Evolutionary conservation across 257 asterid genomes (phyloP).

Genomic region (Solanum commersonii): DNA sequence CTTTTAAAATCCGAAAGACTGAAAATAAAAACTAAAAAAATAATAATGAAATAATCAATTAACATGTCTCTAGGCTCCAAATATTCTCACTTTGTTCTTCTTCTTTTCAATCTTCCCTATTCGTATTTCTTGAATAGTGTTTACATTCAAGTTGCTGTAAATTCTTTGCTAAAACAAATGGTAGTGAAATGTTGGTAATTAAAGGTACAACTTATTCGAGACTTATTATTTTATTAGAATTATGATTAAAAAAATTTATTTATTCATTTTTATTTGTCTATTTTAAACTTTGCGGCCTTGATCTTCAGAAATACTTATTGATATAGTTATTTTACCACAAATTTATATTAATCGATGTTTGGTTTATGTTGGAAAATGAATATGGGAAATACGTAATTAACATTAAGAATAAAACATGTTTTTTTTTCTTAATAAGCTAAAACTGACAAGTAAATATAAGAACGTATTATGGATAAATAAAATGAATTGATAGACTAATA

Average conservation of each 20-base stretch:
- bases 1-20: background rate
- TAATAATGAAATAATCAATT: background rate
- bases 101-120: background rate
- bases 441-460: background rate
- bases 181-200: background rate
- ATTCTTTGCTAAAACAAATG: background rate
- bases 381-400: background rate
- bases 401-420: background rate
- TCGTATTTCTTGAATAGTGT: background rate
- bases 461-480: background rate
- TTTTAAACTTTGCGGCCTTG: background rate
- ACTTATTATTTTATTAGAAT: background rate
- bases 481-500: background rate
- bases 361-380: background rate
- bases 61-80: background rate
- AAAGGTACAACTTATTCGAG: background rate
- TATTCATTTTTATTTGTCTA: background rate
- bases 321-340: background rate
- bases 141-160: background rate
- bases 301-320: background rate
- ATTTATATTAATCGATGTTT: background rate
- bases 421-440: background rate
- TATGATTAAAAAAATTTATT: too few relatives aligned
- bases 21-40: background rate
- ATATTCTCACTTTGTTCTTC: background rate